Evolutionary conservation across 352 stramenopile genomes (phyloP), one percentile per base, ranked within the genome.

Genomic region (Globisporangium sylvaticum): DNA sequence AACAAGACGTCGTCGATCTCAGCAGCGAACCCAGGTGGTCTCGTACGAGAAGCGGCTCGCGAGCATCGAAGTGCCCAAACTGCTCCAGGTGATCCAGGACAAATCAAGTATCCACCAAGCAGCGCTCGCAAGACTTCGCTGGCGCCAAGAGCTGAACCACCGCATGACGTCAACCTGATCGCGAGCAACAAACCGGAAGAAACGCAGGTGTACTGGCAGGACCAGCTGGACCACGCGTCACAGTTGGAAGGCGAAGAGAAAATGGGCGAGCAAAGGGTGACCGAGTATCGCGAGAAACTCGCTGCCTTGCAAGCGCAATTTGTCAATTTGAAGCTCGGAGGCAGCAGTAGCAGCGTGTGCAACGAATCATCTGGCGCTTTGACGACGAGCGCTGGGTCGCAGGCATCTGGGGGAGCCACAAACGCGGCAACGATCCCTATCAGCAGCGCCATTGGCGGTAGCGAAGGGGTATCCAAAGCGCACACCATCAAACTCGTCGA

Each of bases 151-250:
- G 44, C 78, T 92, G 24, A 76, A 84, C 34, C 78, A 82, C 64
- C 81, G 84, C 8, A 72, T 92, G 37, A 64, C 59, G 0, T 37
- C 59, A 67, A 46, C 15, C 32, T 64, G 22, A 44, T 69, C n/a
- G 64, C 48, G 55, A 64, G 8, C 68, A 92, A 92, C 77, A 81
- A 85, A 46, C 81, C 81, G 10, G 84, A 94, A 50, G 83, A 90
- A 22, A 81, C 83, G 10, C 68, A 92, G 46, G 59, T 88, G 29
- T 92, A 87, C 70, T 92, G 86, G 86, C 80, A 91, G 64, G 88
- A 92, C 62, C 84, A 92, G 68, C 76, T 90, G 9, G 78, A 90
- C 15, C 84, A 93, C 63, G 81, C 82, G 0, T 67, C 72, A n/a
- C 83, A 93, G 63, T 76, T 93, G 2, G 83, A 89, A 63, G 72